These are phyloP conservation scores for Fagopyrum esculentum DNA, from an alignment of 148 eudicot genomes.

Conservation along the genomic window DNA sequence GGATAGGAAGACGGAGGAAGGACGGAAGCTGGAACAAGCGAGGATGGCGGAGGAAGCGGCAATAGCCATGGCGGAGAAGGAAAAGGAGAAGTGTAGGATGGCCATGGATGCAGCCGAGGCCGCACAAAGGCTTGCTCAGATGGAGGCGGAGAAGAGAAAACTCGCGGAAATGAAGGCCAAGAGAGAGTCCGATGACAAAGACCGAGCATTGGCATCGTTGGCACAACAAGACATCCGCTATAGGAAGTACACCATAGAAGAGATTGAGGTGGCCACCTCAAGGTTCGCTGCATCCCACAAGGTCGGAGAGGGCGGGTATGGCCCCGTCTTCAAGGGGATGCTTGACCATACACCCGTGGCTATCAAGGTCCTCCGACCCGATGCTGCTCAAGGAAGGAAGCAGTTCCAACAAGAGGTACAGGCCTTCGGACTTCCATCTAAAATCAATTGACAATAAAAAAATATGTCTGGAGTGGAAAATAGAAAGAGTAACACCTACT, in stretches of 20 bases:
- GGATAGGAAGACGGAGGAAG: constrained; percentile 49
- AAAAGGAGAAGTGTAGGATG: constrained; percentile 63
- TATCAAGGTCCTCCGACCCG: constrained; percentile 67
- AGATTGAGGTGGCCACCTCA: constrained; percentile 65
- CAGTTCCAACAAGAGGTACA: constrained; percentile 67
- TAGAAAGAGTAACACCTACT: neutral
- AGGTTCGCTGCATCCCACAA: constrained; percentile 36
- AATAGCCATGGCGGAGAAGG: constrained; percentile 42
- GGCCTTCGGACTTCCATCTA: too few relatives aligned
- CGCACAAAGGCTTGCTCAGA: constrained; percentile 63
- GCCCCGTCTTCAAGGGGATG: constrained; percentile 67
- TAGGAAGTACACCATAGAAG: constrained; percentile 67
- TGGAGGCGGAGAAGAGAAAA: constrained; percentile 63
- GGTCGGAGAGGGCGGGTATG: constrained; percentile 93
- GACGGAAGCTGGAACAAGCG: constrained; percentile 40
- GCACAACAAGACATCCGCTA: constrained; percentile 48
- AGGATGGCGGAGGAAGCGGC: constrained; percentile 51
- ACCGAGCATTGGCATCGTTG: constrained; percentile 39
- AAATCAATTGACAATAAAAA: neutral
- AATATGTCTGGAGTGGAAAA: too few relatives aligned
- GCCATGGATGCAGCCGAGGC: constrained; percentile 86
- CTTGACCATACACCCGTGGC: constrained; percentile 89
- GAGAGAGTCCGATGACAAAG: constrained; percentile 53
- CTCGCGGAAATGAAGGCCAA: constrained; percentile 57
- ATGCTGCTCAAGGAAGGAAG: constrained; percentile 72